These are phyloP conservation scores for Chlorencoelia australis DNA, from an alignment of 2,329 filamentous ascomycete genomes.

Conservation along the genomic window DNA sequence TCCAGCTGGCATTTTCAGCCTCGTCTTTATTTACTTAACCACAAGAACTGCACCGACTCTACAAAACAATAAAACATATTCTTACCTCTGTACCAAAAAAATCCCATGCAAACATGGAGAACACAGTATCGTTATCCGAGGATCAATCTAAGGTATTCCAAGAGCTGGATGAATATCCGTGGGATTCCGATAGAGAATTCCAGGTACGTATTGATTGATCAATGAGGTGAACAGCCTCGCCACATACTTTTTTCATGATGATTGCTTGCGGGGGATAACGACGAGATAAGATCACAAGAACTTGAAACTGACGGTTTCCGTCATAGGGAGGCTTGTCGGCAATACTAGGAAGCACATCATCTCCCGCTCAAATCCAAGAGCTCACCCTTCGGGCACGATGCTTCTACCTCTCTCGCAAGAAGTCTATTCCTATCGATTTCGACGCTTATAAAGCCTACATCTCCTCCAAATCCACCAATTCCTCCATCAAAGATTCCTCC, in stretches of 20 bases:
- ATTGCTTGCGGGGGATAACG: neutral
- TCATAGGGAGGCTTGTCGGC: slow-evolving; percentile 53
- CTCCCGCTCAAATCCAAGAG: slow-evolving; percentile 43
- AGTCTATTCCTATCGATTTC: slow-evolving; percentile 50
- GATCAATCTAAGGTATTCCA: slow-evolving; percentile 42
- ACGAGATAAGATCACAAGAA: slow-evolving; percentile 1
- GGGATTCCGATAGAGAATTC: slow-evolving; percentile 58
- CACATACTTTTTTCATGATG: slow-evolving; percentile 1
- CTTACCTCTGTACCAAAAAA: too few relatives aligned
- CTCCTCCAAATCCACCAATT: slow-evolving; percentile 7
- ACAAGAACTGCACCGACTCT: too few relatives aligned
- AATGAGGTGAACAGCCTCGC: slow-evolving; percentile 13
- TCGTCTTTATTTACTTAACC: too few relatives aligned
- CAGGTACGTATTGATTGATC: slow-evolving; percentile 36
- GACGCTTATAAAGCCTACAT: slow-evolving; percentile 56
- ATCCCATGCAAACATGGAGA: too few relatives aligned
- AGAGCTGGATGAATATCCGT: slow-evolving; percentile 56
- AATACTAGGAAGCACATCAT: slow-evolving; percentile 49
- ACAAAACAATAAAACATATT: too few relatives aligned
- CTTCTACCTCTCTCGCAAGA: slow-evolving; percentile 51
- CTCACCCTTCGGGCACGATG: slow-evolving; percentile 57
- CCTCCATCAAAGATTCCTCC: slow-evolving; percentile 5
- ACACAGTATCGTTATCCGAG: too few relatives aligned
- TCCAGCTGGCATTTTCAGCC: too few relatives aligned
- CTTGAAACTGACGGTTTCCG: slow-evolving; percentile 8